phyloP scores from a whole-genome alignment of 176 grass and related monocot species.

The Chrysopogon serrulatus region DNA sequence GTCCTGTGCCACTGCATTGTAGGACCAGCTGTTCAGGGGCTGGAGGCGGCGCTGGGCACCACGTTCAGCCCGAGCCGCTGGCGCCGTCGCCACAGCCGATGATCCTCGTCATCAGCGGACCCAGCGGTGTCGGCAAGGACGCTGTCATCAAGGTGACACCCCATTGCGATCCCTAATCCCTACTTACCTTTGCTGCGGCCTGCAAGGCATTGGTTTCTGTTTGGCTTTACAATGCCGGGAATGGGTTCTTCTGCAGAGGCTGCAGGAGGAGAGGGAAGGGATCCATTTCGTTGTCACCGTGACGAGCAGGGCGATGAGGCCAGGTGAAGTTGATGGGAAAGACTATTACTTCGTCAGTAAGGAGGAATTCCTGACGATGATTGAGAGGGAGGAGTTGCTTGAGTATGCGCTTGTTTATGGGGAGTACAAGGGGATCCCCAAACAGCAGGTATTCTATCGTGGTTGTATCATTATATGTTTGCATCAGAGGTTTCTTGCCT shows the following conservation, averaged over 20 bases:
- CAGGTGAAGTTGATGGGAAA: constrained; percentile 84
- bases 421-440: constrained; percentile 92
- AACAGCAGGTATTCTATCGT: constrained; percentile 67
- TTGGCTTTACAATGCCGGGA: background rate
- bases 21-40: constrained; percentile 63
- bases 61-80: constrained; percentile 73
- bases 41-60: constrained; percentile 74
- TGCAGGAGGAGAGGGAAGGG: constrained; percentile 73
- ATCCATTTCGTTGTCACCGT: constrained; percentile 88
- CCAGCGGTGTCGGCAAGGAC: constrained; percentile 95
- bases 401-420: constrained; percentile 95
- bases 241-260: constrained; percentile 46
- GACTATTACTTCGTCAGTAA: constrained; percentile 91
- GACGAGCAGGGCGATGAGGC: constrained; percentile 61
- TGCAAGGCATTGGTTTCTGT: background rate
- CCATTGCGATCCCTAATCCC: background rate
- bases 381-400: constrained; percentile 77
- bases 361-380: constrained; percentile 84
- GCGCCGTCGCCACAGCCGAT: constrained; percentile 64
- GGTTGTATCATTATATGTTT: background rate
- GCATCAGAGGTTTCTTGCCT: background rate
- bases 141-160: constrained; percentile 78
- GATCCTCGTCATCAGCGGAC: constrained; percentile 91
- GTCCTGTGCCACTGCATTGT: constrained; percentile 18
- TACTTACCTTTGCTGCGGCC: background rate